Percentiles rank a stretch among this genome's conserved stretches.
Evolutionary conservation across 495 filamentous ascomycete species (phyloP).

Genomic region (Cudoniella acicularis): DNA sequence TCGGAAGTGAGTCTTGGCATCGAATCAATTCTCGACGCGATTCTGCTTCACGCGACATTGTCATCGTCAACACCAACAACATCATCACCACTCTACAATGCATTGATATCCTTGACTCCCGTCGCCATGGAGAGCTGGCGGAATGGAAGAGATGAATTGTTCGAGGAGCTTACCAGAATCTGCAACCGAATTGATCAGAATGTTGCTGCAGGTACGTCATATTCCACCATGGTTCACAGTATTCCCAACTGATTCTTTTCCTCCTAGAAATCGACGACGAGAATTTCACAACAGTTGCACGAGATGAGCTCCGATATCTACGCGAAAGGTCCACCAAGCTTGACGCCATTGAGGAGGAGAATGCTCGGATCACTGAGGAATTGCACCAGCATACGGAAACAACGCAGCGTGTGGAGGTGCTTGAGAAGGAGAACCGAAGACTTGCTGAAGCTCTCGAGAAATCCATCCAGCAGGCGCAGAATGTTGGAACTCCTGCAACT

Average conservation of each 20-base stretch:
- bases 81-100: not conserved
- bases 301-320: conserved; percentile 16
- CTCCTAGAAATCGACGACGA: conserved; percentile 18
- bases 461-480: not conserved
- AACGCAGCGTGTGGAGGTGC: not conserved
- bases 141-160: conserved; percentile 14
- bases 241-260: not conserved
- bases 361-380: conserved; percentile 12
- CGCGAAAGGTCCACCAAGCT: conserved; percentile 6
- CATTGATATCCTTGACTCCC: not conserved
- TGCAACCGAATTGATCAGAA: conserved; percentile 17
- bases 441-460: conserved; percentile 5
- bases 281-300: conserved; percentile 1
- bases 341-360: conserved; percentile 13
- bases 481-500: not conserved
- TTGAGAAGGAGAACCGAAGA: conserved; percentile 21
- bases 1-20: not conserved
- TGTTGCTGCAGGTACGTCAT: conserved; percentile 10
- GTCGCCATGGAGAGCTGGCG: conserved; percentile 21
- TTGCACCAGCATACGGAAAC: not conserved
- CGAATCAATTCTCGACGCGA: not conserved
- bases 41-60: not conserved
- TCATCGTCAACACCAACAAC: not conserved
- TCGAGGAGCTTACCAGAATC: conserved; percentile 15
- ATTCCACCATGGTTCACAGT: not conserved